Evolutionary conservation across 2,329 filamentous ascomycete species (phyloP).

Genomic region (Colletotrichum echinochloae): DNA sequence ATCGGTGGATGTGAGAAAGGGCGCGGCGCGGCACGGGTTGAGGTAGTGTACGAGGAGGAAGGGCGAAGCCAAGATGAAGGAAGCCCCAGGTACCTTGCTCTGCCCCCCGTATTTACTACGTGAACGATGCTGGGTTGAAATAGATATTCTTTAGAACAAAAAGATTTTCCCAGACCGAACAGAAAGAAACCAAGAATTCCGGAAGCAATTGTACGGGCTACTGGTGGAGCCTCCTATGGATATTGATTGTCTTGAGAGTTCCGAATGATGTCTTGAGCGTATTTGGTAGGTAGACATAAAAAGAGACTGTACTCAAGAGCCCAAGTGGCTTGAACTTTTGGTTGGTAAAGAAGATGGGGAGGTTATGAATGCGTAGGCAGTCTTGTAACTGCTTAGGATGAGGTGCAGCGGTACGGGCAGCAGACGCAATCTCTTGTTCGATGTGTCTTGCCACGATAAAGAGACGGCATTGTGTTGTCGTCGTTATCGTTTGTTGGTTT

Average conservation of each 20-base stretch:
- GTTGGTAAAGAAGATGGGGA: slow-evolving; percentile 13
- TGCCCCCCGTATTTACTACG: not conserved
- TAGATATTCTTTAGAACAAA: too few species aligned
- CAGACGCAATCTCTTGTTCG: slow-evolving; percentile 6
- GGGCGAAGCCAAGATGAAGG: slow-evolving; percentile 1
- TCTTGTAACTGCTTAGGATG: not conserved
- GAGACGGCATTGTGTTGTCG: slow-evolving; percentile 21
- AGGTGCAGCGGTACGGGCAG: not conserved
- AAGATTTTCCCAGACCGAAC: slow-evolving; percentile 5
- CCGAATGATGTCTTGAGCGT: not conserved
- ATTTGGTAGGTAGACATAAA: slow-evolving; percentile 7
- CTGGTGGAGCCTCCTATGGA: not conserved
- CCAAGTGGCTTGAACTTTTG: not conserved
- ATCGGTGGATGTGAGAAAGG: slow-evolving; percentile 32
- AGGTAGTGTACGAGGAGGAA: slow-evolving; percentile 22
- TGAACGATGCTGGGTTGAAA: slow-evolving; percentile 14
- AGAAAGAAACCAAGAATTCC: slow-evolving; percentile 16
- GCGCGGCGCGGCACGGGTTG: slow-evolving; percentile 19
- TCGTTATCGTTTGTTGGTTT: slow-evolving; percentile 20
- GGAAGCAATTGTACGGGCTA: not conserved
- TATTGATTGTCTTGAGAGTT: not conserved
- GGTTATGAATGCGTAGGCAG: not conserved
- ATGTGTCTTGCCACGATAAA: slow-evolving; percentile 11
- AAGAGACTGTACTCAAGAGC: slow-evolving; percentile 1
- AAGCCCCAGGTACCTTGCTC: not conserved